These are phyloP conservation scores for Buddleja alternifolia DNA, from an alignment of 257 asterid genomes.

Conservation along the genomic window DNA sequence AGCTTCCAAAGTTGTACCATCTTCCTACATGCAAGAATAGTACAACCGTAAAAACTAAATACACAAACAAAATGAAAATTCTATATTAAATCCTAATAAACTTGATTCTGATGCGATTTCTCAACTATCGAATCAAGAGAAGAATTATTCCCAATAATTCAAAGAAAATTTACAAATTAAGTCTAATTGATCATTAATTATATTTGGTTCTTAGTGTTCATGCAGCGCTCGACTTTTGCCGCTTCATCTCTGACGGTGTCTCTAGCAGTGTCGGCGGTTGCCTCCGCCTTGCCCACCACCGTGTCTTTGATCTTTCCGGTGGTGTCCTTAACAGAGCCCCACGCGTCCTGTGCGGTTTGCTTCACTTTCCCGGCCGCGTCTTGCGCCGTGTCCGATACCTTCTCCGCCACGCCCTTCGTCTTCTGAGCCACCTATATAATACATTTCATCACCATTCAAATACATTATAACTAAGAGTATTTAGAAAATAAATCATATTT, in stretches of 20 bases:
- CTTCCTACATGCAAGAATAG: neutral
- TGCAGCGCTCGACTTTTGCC: constrained; percentile 36
- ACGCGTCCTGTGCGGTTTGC: constrained; percentile 58
- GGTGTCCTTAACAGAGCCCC: constrained; percentile 55
- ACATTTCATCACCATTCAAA: too few species aligned
- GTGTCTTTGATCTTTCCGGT: constrained; percentile 56
- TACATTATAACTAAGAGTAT: too few species aligned
- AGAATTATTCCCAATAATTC: neutral
- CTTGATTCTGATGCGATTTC: neutral
- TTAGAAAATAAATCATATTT: too few species aligned
- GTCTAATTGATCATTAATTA: too few species aligned
- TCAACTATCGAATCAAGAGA: neutral
- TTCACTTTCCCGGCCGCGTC: constrained; percentile 64
- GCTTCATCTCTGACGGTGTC: constrained; percentile 40
- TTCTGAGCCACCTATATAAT: constrained; percentile 43
- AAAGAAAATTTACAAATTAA: neutral
- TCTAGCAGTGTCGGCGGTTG: constrained; percentile 33
- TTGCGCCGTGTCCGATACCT: constrained; percentile 52
- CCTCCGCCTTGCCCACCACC: constrained; percentile 46
- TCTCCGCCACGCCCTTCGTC: constrained; percentile 53
- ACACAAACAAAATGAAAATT: neutral
- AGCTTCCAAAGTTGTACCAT: neutral
- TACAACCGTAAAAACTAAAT: neutral
- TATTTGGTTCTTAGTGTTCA: constrained; percentile 18
- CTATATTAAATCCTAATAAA: neutral